These are phyloP conservation scores for Petrea volubilis DNA, from an alignment of 257 asterid species.

Conservation along the genomic window DNA sequence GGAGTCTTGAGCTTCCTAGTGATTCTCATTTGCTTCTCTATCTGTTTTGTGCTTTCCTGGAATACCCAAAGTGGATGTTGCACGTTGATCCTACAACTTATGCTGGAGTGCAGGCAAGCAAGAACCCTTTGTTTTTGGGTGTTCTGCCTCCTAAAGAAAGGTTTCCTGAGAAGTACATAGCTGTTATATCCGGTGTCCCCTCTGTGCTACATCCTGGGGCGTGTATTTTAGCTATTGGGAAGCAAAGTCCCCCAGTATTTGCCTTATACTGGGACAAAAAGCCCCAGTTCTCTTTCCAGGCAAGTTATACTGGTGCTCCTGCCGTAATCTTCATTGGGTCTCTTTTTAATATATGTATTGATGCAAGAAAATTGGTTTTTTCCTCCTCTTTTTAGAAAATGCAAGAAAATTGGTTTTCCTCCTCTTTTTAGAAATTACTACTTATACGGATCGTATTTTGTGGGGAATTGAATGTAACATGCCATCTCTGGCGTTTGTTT, in stretches of 20 bases:
- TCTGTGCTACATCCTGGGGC: constrained; percentile 95
- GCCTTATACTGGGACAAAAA: constrained; percentile 90
- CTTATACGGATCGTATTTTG: neutral
- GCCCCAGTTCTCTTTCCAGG: constrained; percentile 96
- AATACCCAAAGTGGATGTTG: constrained; percentile 95
- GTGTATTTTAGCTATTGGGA: constrained; percentile 83
- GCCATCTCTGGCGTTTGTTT: constrained; percentile 3
- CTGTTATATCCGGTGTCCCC: constrained; percentile 78
- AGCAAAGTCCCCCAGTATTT: constrained; percentile 82
- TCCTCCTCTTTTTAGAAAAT: too few species aligned
- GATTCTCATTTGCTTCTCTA: constrained; percentile 92
- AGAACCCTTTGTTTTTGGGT: constrained; percentile 90
- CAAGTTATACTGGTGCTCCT: constrained; percentile 32
- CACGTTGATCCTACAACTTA: constrained; percentile 85
- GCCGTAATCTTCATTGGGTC: constrained; percentile 13
- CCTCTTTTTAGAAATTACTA: neutral
- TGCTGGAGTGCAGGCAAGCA: constrained; percentile 83
- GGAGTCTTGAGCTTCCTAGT: constrained; percentile 78
- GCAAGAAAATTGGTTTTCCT: too few species aligned
- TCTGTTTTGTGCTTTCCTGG: constrained; percentile 91
- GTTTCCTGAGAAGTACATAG: constrained; percentile 89
- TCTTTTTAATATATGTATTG: too few species aligned
- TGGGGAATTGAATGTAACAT: neutral
- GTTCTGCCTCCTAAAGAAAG: constrained; percentile 89
- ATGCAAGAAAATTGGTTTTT: neutral